Evolutionary conservation across 2,329 filamentous ascomycete genomes (phyloP), one percentile per base, ranked within the genome.

Genomic region (Paracorniculantispora psalliotae): DNA sequence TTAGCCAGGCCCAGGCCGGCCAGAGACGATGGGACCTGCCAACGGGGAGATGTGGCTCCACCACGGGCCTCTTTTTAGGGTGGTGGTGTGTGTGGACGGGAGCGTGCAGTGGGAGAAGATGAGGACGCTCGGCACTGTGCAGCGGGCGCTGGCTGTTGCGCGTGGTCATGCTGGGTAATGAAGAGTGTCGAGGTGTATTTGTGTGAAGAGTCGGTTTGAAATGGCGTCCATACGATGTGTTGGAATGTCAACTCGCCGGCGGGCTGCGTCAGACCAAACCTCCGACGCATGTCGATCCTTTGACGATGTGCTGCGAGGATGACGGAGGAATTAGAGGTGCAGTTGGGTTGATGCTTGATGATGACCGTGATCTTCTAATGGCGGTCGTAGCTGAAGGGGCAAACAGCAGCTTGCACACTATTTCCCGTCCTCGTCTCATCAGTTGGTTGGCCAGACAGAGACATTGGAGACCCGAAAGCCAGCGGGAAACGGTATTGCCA

Each of bases 1-100:
- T n/a, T 48, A 47, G 43, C 28, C 23, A 46, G 28, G 26, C 13
- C 53, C 43, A 37, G 41, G 39, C 33, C 13, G 49, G 12, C 33
- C 26, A 55, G 35, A 19, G 33, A 50, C 46, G 55, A 51, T 57
- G 53, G 30, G 30, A 49, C 41, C 33, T 57, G 54, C 30, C 52
- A 55, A 46, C 52, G 39, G 41, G 41, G 44, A 39, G 25, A 33
- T 10, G 8, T 25, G 30, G 44, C 44, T 50, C 54, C 54, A 57
- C 54, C n/a, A 43, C 44, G 50, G 50, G 35, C 50, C 23, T 43
- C 50, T 46, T 53, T 52, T 53, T 53, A 53, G 15, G 46, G 39
- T 43, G 39, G n/a, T 17, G 39, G 19, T 43, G 39, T 15, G 19
- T 43, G 39, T 7, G 5, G 39, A 43, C n/a, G 39, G 3, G 25